These are phyloP conservation scores for Kodamaea anthophila DNA, from an alignment of 1,139 yeast genomes.

Conservation along the genomic window DNA sequence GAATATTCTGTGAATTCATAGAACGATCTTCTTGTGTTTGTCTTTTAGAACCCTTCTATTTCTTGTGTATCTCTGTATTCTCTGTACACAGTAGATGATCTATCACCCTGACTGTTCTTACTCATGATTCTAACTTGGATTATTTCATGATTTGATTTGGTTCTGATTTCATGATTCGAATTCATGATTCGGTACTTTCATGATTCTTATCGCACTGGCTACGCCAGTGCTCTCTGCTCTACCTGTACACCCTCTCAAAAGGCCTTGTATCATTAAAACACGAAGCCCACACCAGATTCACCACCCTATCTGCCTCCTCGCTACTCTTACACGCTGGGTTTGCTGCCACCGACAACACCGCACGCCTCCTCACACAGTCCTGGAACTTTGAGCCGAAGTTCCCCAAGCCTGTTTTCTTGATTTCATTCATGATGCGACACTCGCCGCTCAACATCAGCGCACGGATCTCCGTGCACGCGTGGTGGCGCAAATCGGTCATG, in stretches of 20 bases:
- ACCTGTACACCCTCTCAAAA: constrained; percentile 81
- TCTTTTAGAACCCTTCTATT: too few species aligned
- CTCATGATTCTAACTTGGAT: too few species aligned
- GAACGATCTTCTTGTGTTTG: too few species aligned
- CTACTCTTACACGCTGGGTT: constrained; percentile 74
- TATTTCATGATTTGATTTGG: too few species aligned
- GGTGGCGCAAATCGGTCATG: constrained; percentile 79
- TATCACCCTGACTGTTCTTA: too few species aligned
- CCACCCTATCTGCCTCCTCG: constrained; percentile 73
- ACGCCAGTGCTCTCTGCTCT: constrained; percentile 1
- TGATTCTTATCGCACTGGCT: too few species aligned
- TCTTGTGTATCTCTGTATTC: too few species aligned
- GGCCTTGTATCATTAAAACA: constrained; percentile 96
- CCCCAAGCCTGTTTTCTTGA: constrained; percentile 56
- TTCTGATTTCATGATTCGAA: too few species aligned
- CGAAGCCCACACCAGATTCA: constrained; percentile 83
- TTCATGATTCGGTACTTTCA: too few species aligned
- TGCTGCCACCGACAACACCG: constrained; percentile 73
- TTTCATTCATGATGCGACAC: constrained; percentile 85
- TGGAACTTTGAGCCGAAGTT: constrained; percentile 81
- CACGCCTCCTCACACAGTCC: constrained; percentile 83
- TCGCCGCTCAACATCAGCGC: constrained; percentile 94
- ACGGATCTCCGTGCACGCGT: constrained; percentile 94
- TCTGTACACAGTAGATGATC: too few species aligned
- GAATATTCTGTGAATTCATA: too few species aligned